Conservation (phyloP, 441 rosid species). For the Populus hybrid region DNA sequence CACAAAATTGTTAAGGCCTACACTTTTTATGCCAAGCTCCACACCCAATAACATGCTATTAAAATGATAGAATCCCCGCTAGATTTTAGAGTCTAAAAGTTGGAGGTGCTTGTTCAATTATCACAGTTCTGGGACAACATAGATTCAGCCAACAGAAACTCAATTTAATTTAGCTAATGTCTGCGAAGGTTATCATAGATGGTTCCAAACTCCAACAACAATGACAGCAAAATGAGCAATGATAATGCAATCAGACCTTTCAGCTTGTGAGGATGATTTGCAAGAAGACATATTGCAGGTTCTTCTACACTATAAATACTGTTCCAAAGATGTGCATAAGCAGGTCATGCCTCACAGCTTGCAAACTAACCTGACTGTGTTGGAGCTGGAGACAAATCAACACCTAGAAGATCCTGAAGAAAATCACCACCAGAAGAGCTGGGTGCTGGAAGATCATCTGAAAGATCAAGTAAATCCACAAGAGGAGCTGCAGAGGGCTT, state of each 20-base stretch:
- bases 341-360: conserved; percentile 3
- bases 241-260: background rate
- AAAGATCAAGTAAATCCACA: conserved; percentile 86
- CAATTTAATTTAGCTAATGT: background rate
- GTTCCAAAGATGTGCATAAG: conserved; percentile 7
- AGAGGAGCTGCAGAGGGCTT: conserved; percentile 77
- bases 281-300: background rate
- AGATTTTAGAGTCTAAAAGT: background rate
- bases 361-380: conserved; percentile 57
- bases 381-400: conserved; percentile 57
- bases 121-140: background rate
- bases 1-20: background rate
- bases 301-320: background rate
- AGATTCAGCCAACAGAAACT: background rate
- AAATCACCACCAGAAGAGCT: conserved; percentile 82
- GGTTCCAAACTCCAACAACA: background rate
- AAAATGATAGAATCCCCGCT: background rate
- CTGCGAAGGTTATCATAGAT: background rate
- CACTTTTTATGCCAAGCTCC: background rate
- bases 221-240: background rate
- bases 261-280: background rate
- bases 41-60: background rate
- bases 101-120: background rate
- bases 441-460: conserved; percentile 76
- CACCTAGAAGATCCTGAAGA: conserved; percentile 92